A percentile compares a stretch with the other conserved stretches of the same genome.
Conservation (phyloP, 331 rosid genomes). For the Malus hybrid region DNA sequence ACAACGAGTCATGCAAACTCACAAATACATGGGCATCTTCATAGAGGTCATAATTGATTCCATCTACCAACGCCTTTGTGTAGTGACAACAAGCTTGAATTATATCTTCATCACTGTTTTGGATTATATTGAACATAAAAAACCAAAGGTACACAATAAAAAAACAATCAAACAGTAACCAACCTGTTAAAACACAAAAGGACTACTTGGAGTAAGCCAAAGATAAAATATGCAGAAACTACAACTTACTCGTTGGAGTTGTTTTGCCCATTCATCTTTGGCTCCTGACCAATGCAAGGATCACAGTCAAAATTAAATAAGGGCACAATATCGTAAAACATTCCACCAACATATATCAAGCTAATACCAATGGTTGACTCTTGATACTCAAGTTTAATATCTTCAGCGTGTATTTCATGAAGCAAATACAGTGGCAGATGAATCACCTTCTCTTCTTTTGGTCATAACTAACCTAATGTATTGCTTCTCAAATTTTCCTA, state of each 20-base stretch:
- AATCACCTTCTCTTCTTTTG: background rate
- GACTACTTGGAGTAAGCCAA: background rate
- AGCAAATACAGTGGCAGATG: background rate
- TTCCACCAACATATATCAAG: background rate
- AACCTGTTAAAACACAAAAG: background rate
- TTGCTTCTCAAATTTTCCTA: background rate
- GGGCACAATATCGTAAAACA: background rate
- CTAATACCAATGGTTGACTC: background rate
- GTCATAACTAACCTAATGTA: background rate
- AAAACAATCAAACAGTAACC: background rate
- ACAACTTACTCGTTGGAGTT: background rate
- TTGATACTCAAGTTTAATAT: background rate
- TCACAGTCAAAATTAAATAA: background rate
- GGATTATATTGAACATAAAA: background rate
- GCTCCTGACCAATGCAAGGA: background rate
- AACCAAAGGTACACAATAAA: background rate
- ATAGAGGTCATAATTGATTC: slow-evolving; percentile 23
- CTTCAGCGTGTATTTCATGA: background rate
- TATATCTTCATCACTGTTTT: slow-evolving; percentile 12
- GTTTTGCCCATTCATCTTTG: background rate
- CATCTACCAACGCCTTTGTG: slow-evolving; percentile 45
- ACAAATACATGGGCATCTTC: slow-evolving; percentile 74
- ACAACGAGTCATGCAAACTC: slow-evolving; percentile 5
- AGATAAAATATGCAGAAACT: background rate
- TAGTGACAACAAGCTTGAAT: slow-evolving; percentile 42